Evolutionary conservation across 2,329 filamentous ascomycete genomes (phyloP).

Genomic region (Cladosporium sp.): DNA sequence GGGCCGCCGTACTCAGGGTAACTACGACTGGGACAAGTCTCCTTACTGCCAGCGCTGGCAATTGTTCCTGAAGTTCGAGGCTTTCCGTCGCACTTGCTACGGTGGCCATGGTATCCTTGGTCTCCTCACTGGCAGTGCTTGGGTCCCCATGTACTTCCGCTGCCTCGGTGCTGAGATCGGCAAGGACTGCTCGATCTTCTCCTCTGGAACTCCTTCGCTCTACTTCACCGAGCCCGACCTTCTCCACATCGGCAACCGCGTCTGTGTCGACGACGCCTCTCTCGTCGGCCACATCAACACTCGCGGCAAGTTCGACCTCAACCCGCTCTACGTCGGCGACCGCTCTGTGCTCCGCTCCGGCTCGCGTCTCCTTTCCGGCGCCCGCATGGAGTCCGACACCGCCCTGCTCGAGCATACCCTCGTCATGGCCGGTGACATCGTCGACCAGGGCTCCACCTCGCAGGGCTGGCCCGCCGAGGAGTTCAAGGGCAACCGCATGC

Average conservation of each 20-base stretch:
- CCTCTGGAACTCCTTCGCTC: slow-evolving; percentile 49
- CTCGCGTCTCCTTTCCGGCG: slow-evolving; percentile 50
- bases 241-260: slow-evolving; percentile 50
- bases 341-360: slow-evolving; percentile 51
- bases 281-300: slow-evolving; percentile 56
- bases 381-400: slow-evolving; percentile 50
- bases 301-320: slow-evolving; percentile 53
- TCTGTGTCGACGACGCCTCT: slow-evolving; percentile 53
- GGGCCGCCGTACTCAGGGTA: slow-evolving; percentile 48
- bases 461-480: slow-evolving; percentile 54
- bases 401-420: slow-evolving; percentile 56
- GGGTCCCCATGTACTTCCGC: slow-evolving; percentile 51
- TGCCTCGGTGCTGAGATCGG: slow-evolving; percentile 52
- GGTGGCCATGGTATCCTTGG: slow-evolving; percentile 49
- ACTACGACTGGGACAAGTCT: slow-evolving; percentile 55
- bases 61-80: slow-evolving; percentile 50
- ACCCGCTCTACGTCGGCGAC: slow-evolving; percentile 48
- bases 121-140: slow-evolving; percentile 52
- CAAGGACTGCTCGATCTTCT: slow-evolving; percentile 52
- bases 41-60: slow-evolving; percentile 57
- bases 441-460: slow-evolving; percentile 47
- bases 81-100: slow-evolving; percentile 48
- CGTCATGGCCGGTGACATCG: slow-evolving; percentile 54
- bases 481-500: slow-evolving; percentile 32
- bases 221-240: slow-evolving; percentile 58